These are phyloP conservation scores for Avena eriantha DNA, from an alignment of 176 grass and related monocot species.

Conservation along the genomic window DNA sequence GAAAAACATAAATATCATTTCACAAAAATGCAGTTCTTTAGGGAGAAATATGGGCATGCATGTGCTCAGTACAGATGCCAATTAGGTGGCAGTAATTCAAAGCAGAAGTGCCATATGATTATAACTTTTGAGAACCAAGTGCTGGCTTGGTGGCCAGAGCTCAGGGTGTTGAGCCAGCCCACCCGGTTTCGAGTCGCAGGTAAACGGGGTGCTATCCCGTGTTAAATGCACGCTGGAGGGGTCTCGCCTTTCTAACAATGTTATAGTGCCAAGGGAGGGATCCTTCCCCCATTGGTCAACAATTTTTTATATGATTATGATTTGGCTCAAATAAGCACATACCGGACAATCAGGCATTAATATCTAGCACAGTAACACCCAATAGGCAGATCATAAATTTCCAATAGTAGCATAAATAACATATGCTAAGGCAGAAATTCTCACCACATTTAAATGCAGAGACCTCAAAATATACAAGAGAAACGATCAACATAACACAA, in stretches of 20 bases:
- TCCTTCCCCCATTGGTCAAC: no score
- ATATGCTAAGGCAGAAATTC: slow-evolving; percentile 23
- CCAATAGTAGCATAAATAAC: background rate
- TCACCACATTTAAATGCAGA: background rate
- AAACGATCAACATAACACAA: slow-evolving; percentile 12
- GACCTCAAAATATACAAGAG: background rate
- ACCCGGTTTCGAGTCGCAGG: no score
- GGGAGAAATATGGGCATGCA: background rate
- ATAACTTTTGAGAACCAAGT: no score
- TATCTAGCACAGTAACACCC: background rate
- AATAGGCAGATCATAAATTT: slow-evolving; percentile 29
- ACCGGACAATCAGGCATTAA: background rate
- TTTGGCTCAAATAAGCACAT: slow-evolving; percentile 39
- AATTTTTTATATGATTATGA: background rate
- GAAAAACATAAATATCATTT: slow-evolving; percentile 43
- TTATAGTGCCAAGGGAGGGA: no score
- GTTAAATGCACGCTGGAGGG: no score
- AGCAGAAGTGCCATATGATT: background rate
- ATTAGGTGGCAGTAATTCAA: slow-evolving; percentile 12
- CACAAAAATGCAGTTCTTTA: slow-evolving; percentile 11
- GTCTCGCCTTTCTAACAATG: no score
- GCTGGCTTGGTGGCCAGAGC: no score
- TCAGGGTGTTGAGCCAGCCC: no score
- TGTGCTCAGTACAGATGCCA: slow-evolving; percentile 1
- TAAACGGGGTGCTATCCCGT: no score